Evolutionary conservation across 2,329 filamentous ascomycete species (phyloP).

Genomic region (Cylindrodendrum hubeiense): DNA sequence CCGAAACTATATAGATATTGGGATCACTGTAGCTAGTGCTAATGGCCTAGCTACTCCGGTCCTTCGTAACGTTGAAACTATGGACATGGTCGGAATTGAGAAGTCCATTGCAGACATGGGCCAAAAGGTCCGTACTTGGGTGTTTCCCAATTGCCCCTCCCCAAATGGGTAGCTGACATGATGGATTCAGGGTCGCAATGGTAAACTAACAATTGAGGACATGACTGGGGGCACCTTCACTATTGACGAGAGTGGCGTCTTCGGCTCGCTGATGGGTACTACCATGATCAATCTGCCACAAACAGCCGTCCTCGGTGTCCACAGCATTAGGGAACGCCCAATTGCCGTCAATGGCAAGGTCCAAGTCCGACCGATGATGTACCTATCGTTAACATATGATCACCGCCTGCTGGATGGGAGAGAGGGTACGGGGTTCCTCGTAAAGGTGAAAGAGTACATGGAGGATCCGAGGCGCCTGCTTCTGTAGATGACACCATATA

Average conservation of each 20-base stretch:
- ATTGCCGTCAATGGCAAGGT: constrained; percentile 93
- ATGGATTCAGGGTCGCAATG: constrained; percentile 78
- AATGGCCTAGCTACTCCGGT: constrained; percentile 98
- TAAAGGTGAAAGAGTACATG: constrained; percentile 98
- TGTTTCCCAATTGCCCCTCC: too few relatives aligned
- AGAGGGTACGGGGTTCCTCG: constrained; percentile 95
- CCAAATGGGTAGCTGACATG: constrained; percentile 3
- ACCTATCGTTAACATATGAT: constrained; percentile 96
- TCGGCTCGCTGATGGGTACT: constrained; percentile 96
- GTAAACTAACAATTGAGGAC: constrained; percentile 98
- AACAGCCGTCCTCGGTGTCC: constrained; percentile 89
- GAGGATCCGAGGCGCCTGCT: constrained; percentile 96
- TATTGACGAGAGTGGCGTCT: constrained; percentile 97
- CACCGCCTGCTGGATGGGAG: constrained; percentile 95
- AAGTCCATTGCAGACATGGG: constrained; percentile 92
- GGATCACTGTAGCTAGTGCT: constrained; percentile 95
- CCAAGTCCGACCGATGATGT: constrained; percentile 99
- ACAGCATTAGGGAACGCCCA: constrained; percentile 95
- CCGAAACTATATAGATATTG: constrained; percentile 97
- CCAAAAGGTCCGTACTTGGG: constrained; percentile 85
- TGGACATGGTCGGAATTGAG: constrained; percentile 93
- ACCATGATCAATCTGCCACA: constrained; percentile 99
- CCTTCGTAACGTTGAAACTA: constrained; percentile 89
- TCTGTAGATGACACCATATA: too few relatives aligned
- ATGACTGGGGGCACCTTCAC: constrained; percentile 99